Conservation (phyloP, 2,329 filamentous ascomycete genomes). For the Botrytis galanthina region DNA sequence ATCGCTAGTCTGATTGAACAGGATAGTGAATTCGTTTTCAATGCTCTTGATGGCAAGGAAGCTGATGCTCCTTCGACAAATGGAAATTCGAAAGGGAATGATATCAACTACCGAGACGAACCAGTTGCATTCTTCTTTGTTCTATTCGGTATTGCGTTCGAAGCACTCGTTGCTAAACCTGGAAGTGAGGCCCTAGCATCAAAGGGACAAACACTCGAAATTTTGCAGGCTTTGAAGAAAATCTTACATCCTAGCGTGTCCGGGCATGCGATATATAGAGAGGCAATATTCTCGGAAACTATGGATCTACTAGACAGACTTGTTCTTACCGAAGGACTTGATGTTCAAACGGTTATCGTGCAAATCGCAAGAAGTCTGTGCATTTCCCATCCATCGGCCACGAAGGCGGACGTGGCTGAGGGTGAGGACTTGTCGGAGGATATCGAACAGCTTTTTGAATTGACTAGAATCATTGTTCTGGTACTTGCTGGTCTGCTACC, state of each 20-base stretch:
- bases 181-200: constrained; percentile 64
- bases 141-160: constrained; percentile 92
- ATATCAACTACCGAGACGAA: constrained; percentile 97
- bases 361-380: constrained; percentile 90
- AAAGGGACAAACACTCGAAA: constrained; percentile 79
- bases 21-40: constrained; percentile 96
- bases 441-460: constrained; percentile 95
- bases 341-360: constrained; percentile 89
- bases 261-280: constrained; percentile 93
- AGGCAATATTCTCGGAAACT: constrained; percentile 93
- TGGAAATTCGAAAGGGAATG: constrained; percentile 60
- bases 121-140: constrained; percentile 99
- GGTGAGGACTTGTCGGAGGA: constrained; percentile 88
- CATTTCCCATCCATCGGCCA: constrained; percentile 85
- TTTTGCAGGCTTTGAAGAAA: constrained; percentile 88
- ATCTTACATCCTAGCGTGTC: constrained; percentile 93
- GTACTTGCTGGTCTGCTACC: constrained; percentile 86
- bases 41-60: constrained; percentile 86
- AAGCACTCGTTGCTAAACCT: constrained; percentile 83
- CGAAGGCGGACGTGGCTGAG: constrained; percentile 61
- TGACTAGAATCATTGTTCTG: constrained; percentile 93
- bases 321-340: constrained; percentile 83
- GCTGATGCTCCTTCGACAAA: constrained; percentile 41
- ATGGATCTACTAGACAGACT: constrained; percentile 94
- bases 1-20: constrained; percentile 97